Conservation (phyloP, 495 filamentous ascomycete genomes). For the Aspergillus bridgeri region DNA sequence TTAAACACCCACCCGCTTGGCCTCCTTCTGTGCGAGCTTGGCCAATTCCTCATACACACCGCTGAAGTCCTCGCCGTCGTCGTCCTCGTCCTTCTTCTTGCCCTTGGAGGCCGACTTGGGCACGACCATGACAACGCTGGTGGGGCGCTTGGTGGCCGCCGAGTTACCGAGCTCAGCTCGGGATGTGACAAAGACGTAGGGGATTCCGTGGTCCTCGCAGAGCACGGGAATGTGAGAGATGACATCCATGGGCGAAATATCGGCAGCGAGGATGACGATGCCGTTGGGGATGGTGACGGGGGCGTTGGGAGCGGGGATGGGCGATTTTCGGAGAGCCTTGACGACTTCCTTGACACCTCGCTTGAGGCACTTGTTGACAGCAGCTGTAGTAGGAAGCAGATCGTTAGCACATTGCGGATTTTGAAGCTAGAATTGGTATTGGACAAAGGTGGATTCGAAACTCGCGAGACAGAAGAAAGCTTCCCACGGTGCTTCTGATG, state of each 20-base stretch:
- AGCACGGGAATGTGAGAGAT: conserved; percentile 96
- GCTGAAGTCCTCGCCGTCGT: conserved; percentile 63
- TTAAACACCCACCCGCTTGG: conserved; percentile 46
- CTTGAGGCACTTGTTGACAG: conserved; percentile 88
- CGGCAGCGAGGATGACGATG: conserved; percentile 87
- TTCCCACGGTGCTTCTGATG: not conserved
- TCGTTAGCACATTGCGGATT: conserved; percentile 19
- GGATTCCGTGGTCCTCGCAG: conserved; percentile 94
- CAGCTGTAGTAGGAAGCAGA: conserved; percentile 52
- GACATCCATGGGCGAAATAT: conserved; percentile 96
- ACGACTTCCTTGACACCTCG: conserved; percentile 98
- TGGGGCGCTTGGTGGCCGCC: conserved; percentile 89
- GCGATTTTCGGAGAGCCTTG: conserved; percentile 90
- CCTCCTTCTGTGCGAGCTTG: conserved; percentile 72
- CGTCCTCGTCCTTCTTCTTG: conserved; percentile 50
- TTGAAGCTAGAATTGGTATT: not conserved
- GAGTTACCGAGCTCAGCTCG: conserved; percentile 89
- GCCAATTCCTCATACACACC: conserved; percentile 69
- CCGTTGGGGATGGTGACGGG: conserved; percentile 54
- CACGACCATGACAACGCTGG: conserved; percentile 85
- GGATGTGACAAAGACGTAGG: conserved; percentile 86
- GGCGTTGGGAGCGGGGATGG: conserved; percentile 52
- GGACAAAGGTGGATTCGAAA: not conserved
- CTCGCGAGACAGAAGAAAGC: not conserved
- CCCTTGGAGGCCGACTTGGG: conserved; percentile 52